Base-by-base conservation (phyloP, 2,329 filamentous ascomycete genomes). In the Exophiala aquamarina region DNA sequence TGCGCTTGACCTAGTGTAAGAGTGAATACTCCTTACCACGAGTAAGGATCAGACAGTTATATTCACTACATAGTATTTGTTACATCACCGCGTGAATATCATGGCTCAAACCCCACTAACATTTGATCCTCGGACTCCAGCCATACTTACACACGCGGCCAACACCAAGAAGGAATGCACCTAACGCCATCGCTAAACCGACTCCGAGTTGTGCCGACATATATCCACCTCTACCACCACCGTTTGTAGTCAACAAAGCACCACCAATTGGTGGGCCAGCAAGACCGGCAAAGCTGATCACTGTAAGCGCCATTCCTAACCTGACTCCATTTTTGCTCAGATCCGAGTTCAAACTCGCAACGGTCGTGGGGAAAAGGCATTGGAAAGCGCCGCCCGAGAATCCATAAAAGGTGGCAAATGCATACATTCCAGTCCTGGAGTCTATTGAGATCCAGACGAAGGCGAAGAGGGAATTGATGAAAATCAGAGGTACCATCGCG, bases 311-410 rank as follows among this genome's bases (percentile, higher is more conserved):
- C 73, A 80, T 78, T 1, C 78, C 78, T 65, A 81, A 76, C 14
- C 77, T 65, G n/a, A 76, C 72, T 0, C 78, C 78, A 4, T 68
- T 66, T 61, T 77, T 79, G 50, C 71, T 71, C 48, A 78, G 47
- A 57, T 81, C 75, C 0, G 69, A 70, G 0, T 75, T 79, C 47
- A 82, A 65, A 33, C 75, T 77, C 40, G 74, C 77, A 33, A 86
- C 59, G 0, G 76, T 78, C 0, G 83, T 81, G 0, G 85, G 84
- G 57, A 87, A 87, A 9, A 89, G 63, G 9, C 77, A 76, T 65
- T 87, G 84, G 42, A 87, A 78, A 0, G 74, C 81, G 0, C 82
- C 83, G 0, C 76, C 81, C 1, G 76, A 76, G 40, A 87, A 72
- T 1, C 86, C 86, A 60, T 85, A 87, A 47, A 84, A 72, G 0